phyloP scores from a whole-genome alignment of 192 early-diverging fungal genomes.

The Podila epigama region DNA sequence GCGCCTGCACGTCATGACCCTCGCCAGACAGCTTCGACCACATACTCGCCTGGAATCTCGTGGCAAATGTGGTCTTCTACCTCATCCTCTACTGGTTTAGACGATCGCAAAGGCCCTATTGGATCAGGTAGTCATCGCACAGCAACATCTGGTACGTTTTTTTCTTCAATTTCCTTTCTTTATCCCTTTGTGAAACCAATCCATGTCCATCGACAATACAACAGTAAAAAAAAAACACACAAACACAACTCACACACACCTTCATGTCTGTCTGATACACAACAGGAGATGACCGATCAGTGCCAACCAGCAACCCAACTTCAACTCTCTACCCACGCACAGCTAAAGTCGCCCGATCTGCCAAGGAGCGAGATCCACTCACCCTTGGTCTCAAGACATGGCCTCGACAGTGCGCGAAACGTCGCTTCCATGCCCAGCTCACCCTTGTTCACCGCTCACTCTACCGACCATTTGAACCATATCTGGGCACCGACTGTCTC shows the following conservation, averaged over 20 bases:
- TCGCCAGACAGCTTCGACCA: constrained; percentile 57
- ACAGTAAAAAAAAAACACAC: too few relatives aligned
- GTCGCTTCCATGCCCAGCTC: constrained; percentile 49
- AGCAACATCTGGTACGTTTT: not conserved
- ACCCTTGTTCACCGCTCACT: constrained; percentile 34
- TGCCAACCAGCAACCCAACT: constrained; percentile 16
- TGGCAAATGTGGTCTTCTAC: constrained; percentile 74
- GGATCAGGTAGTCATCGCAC: not conserved
- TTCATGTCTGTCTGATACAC: too few relatives aligned
- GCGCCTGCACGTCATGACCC: constrained; percentile 65
- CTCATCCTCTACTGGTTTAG: constrained; percentile 45
- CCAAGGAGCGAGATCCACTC: constrained; percentile 33
- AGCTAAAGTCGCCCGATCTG: constrained; percentile 15
- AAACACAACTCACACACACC: too few relatives aligned
- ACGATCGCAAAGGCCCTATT: constrained; percentile 19
- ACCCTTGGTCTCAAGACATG: constrained; percentile 26
- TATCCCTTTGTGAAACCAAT: not conserved
- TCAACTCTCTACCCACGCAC: constrained; percentile 19
- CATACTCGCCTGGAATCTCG: constrained; percentile 71
- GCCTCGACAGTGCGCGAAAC: constrained; percentile 25
- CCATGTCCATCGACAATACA: too few relatives aligned
- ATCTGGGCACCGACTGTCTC: constrained; percentile 45
- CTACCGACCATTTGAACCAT: constrained; percentile 47
- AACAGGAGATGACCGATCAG: constrained; percentile 13
- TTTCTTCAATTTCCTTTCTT: not conserved